phyloP scores from a whole-genome alignment of 805 yeast species.

The Metschnikowia dekortorum region DNA sequence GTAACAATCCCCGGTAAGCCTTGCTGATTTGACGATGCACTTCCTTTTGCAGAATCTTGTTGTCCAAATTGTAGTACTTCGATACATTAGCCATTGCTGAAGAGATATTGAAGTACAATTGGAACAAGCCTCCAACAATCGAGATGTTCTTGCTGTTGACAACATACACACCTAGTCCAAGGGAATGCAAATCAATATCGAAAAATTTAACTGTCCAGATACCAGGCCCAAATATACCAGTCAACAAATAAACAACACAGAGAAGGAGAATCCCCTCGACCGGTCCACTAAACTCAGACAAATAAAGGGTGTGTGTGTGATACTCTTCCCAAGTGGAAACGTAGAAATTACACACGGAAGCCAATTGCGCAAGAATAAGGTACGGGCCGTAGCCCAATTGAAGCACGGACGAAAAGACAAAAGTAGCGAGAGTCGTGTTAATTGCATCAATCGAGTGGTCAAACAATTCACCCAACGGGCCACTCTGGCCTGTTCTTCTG shows the following conservation, averaged over 20 bases:
- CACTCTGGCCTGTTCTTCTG: constrained; percentile 89
- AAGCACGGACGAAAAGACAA: constrained; percentile 71
- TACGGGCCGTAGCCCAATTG: constrained; percentile 69
- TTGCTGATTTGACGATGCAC: constrained; percentile 37
- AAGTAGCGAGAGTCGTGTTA: constrained; percentile 75
- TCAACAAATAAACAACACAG: constrained; percentile 47
- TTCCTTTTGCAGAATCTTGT: constrained; percentile 17
- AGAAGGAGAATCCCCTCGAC: constrained; percentile 86
- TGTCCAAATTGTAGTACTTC: constrained; percentile 35
- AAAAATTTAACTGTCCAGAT: constrained; percentile 54
- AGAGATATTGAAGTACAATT: constrained; percentile 58
- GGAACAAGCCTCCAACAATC: constrained; percentile 48
- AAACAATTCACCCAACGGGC: constrained; percentile 91
- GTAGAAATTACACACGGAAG: constrained; percentile 76
- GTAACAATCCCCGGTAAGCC: constrained; percentile 53
- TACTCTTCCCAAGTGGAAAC: constrained; percentile 94
- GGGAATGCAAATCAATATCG: constrained; percentile 33
- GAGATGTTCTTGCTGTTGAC: constrained; percentile 43
- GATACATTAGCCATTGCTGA: constrained; percentile 64
- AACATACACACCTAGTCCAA: constrained; percentile 25
- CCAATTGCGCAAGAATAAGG: constrained; percentile 62
- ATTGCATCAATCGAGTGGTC: constrained; percentile 78
- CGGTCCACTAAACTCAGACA: constrained; percentile 85
- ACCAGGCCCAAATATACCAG: constrained; percentile 68
- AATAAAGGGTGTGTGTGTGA: constrained; percentile 77